phyloP scores from a whole-genome alignment of 345 rosid species.

The Mercurialis annua region DNA sequence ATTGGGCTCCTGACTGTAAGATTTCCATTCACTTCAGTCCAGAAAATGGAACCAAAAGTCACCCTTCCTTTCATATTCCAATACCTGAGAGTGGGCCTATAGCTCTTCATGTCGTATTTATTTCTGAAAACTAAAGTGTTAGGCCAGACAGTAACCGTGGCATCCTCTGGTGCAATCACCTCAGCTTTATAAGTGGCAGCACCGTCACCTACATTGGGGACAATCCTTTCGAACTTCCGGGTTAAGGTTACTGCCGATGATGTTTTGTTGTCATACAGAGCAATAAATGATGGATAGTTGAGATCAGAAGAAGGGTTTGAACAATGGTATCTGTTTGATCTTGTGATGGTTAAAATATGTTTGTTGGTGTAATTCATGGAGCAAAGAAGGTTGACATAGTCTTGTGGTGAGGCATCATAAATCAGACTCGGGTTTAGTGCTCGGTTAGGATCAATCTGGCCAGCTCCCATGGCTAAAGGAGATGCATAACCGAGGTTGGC shows the following conservation, averaged over 20 bases:
- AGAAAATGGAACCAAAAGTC: constrained; percentile 32
- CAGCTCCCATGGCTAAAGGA: constrained; percentile 45
- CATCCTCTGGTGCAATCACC: constrained; percentile 22
- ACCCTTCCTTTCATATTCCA: constrained; percentile 9
- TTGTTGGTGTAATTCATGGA: constrained; percentile 36
- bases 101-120: constrained; percentile 28
- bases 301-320: constrained; percentile 33
- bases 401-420: constrained; percentile 43
- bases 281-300: constrained; percentile 44
- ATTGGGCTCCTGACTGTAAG: constrained; percentile 41
- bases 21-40: constrained; percentile 35
- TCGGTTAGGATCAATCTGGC: constrained; percentile 37
- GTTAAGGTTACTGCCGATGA: background rate
- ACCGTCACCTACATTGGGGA: constrained; percentile 27
- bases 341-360: constrained; percentile 38
- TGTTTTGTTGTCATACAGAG: constrained; percentile 21
- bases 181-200: constrained; percentile 29
- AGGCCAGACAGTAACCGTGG: constrained; percentile 26
- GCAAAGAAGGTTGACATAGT: constrained; percentile 38
- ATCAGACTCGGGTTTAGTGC: constrained; percentile 48
- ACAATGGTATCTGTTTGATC: constrained; percentile 32
- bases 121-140: constrained; percentile 22
- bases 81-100: constrained; percentile 17
- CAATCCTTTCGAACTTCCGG: constrained; percentile 28
- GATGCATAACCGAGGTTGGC: constrained; percentile 22